A percentile compares a stretch with the other conserved stretches of the same genome.
Evolutionary conservation across 345 rosid genomes (phyloP).

Genomic region (Eucalyptus erythrocorys): DNA sequence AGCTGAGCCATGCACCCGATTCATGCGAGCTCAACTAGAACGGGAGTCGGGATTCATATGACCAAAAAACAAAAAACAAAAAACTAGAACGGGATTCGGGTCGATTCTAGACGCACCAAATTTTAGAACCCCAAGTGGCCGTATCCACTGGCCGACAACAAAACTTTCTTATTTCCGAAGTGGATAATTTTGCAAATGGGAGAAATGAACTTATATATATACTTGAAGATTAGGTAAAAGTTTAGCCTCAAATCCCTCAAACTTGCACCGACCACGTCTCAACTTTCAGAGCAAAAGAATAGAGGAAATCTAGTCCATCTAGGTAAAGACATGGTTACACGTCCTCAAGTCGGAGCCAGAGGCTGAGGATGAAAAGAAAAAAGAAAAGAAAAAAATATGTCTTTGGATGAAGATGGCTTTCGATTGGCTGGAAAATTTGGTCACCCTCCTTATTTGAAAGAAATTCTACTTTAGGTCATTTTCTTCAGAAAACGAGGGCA

Average conservation of each 20-base stretch:
- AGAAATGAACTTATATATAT: not conserved
- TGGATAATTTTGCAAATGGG: not conserved
- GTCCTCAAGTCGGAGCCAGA: too few species aligned
- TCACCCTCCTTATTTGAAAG: not conserved
- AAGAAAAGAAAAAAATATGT: not conserved
- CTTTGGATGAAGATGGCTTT: not conserved
- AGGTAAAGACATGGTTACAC: not conserved
- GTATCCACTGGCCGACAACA: not conserved
- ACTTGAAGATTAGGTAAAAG: not conserved
- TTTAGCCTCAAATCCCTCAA: not conserved
- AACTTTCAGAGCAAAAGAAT: not conserved
- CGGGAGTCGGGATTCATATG: too few species aligned
- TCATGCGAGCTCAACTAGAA: not conserved
- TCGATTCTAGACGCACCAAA: not conserved
- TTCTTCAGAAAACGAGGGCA: not conserved
- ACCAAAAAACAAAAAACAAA: too few species aligned
- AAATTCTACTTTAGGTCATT: not conserved
- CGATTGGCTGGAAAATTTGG: not conserved
- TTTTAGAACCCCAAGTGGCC: not conserved
- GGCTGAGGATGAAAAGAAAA: too few species aligned
- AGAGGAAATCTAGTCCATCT: not conserved
- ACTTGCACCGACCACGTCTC: not conserved
- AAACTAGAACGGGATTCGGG: not conserved
- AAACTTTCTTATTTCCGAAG: not conserved
- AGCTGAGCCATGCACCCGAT: not conserved